Percentiles rank a stretch among this genome's conserved stretches.
phyloP scores from a whole-genome alignment of 2,329 filamentous ascomycete genomes.

The Xylogone sp. region DNA sequence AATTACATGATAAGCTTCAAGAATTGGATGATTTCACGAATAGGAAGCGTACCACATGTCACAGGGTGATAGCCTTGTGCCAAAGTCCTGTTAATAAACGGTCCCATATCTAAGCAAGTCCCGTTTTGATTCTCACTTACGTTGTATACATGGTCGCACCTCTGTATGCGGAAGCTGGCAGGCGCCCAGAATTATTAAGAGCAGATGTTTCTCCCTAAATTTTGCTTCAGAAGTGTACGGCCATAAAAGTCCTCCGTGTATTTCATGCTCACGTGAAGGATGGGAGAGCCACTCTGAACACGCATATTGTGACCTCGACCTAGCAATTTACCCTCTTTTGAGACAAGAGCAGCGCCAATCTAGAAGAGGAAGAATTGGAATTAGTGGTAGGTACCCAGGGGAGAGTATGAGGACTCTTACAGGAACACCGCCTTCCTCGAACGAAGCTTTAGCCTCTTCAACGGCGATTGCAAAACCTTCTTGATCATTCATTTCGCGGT shows the following conservation, averaged over 20 bases:
- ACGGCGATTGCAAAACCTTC: constrained; percentile 41
- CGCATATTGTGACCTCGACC: constrained; percentile 74
- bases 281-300: constrained; percentile 67
- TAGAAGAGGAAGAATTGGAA: constrained; percentile 14
- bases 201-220: constrained; percentile 69
- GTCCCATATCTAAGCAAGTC: neutral
- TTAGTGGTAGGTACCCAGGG: no score
- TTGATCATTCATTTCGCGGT: constrained; percentile 34
- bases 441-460: constrained; percentile 42
- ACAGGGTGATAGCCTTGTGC: constrained; percentile 59
- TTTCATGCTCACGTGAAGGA: constrained; percentile 57
- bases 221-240: neutral
- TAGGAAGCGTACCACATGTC: constrained; percentile 56
- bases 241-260: neutral
- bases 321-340: constrained; percentile 64
- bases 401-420: constrained; percentile 26
- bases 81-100: neutral
- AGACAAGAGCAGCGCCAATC: constrained; percentile 59
- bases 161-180: constrained; percentile 64
- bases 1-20: constrained; percentile 13
- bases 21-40: neutral
- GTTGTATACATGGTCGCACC: constrained; percentile 82
- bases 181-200: constrained; percentile 69
- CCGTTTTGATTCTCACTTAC: neutral
- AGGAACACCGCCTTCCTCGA: constrained; percentile 44